Conservation (phyloP, 1,284 basidiomycete species). For the Cutaneotrichosporon sp. region DNA sequence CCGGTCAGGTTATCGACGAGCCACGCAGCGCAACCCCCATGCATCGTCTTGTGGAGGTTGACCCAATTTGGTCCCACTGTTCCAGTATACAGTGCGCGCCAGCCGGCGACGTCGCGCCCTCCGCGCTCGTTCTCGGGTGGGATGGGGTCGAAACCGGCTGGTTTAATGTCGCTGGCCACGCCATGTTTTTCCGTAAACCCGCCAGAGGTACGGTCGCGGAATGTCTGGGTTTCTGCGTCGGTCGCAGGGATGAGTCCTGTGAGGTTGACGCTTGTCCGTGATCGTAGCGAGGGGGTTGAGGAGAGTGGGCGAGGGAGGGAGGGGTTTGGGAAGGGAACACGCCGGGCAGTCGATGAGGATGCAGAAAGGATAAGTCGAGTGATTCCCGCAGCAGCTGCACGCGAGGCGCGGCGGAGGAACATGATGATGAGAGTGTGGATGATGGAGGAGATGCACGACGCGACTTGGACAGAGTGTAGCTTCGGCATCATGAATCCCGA, state of each 20-base stretch:
- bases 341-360: background rate
- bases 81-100: slow-evolving; percentile 16
- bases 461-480: background rate
- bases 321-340: background rate
- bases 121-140: slow-evolving; percentile 15
- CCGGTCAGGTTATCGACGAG: slow-evolving; percentile 20
- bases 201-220: background rate
- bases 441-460: background rate
- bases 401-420: background rate
- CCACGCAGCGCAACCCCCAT: slow-evolving; percentile 20
- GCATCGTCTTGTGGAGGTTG: slow-evolving; percentile 18
- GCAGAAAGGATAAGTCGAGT: background rate
- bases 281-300: background rate
- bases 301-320: background rate
- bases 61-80: slow-evolving; percentile 15
- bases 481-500: background rate
- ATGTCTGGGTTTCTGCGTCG: background rate
- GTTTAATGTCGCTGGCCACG: slow-evolving; percentile 9
- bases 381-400: too few species aligned
- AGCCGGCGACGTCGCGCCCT: slow-evolving; percentile 15
- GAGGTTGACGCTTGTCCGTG: background rate
- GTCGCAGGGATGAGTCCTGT: slow-evolving; percentile 5
- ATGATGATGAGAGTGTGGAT: background rate
- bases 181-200: slow-evolving; percentile 13
- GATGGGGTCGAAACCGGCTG: slow-evolving; percentile 7